A percentile compares a stretch with the other conserved stretches of the same genome.
Conservation (phyloP, 306 rosid genomes). For the Malus fusca region DNA sequence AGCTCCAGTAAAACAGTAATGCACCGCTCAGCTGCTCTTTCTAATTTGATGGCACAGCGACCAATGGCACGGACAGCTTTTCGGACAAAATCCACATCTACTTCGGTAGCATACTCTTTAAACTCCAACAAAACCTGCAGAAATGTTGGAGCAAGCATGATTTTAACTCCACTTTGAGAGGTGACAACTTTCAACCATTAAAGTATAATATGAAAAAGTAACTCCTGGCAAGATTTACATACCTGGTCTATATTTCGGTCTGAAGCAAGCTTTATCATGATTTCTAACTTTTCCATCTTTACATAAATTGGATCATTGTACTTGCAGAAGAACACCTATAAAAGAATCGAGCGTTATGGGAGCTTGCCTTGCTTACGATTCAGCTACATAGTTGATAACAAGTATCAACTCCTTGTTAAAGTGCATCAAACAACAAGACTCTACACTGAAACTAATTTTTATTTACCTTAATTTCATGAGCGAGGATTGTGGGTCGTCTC, state of each 20-base stretch:
- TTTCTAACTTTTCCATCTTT: slow-evolving; percentile 97
- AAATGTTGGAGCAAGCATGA: background rate
- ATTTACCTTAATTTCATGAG: slow-evolving; percentile 97
- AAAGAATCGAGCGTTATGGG: slow-evolving; percentile 15
- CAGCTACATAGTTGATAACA: background rate
- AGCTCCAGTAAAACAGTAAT: slow-evolving; percentile 96
- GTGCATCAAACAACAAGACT: slow-evolving; percentile 4
- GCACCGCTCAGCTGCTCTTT: slow-evolving; percentile 99
- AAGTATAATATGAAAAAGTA: slow-evolving; percentile 8
- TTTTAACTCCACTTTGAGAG: background rate
- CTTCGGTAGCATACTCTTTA: slow-evolving; percentile 99
- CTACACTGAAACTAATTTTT: background rate
- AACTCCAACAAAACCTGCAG: slow-evolving; percentile 90
- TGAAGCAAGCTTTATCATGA: slow-evolving; percentile 97
- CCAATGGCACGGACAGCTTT: slow-evolving; percentile 99
- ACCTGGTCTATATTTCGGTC: slow-evolving; percentile 98
- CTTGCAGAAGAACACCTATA: slow-evolving; percentile 97
- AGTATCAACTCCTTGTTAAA: background rate
- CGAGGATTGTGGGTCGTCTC: slow-evolving; percentile 95
- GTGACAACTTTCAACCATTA: background rate
- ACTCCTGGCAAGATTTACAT: slow-evolving; percentile 11
- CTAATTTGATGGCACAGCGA: slow-evolving; percentile 97
- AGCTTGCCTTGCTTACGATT: slow-evolving; percentile 6
- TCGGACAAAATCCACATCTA: slow-evolving; percentile 94
- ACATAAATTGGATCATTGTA: slow-evolving; percentile 99